Evolutionary conservation across 305 asterid genomes (phyloP), one percentile per base, ranked within the genome.

Genomic region (Fraxinus ornus): DNA sequence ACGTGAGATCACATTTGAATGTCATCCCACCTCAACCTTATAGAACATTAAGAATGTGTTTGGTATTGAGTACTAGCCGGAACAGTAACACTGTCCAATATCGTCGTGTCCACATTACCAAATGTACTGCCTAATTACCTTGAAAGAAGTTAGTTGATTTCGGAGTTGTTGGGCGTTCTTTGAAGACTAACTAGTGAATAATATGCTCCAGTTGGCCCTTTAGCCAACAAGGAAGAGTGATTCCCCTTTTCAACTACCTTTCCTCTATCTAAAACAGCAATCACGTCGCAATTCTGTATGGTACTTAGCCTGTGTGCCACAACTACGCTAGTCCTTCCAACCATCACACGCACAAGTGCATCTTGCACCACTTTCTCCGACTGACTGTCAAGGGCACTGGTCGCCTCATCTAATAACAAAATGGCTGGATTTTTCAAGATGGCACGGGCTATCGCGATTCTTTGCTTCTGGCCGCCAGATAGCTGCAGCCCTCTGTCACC

Each of bases 381-480:
- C 32, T 88, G 94, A 0, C 93, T 90, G 79, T 95, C 99, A 24
- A 95, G 83, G 0, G 99, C 99, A 75, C 99, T 95, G 0, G 98
- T 94, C 0, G 98, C 99, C 87, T 95, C 99, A 41, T 94, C 98
- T 2, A 94, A 85, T 79, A 95, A 52, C 87, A 95, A 66, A 1
- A 95, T 87, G 0, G 91, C 85, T 0, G 98, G 98, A 22, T 94
- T 91, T 60, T 91, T 95, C 22, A 92, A 68, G 39, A 95, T 91
- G 21, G 98, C 98, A 1, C 99, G 91, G 0, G 98, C 96, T 0
- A 95, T 95, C 0, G 98, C 97, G 15, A 95, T 93, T 9, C 98
- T 77, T 83, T 95, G 99, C 83, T 95, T 95, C 84, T 95, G 99
- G 0, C 99, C 99, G 0, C 99, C 99, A 0, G 98, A 95, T 19